phyloP scores from a whole-genome alignment of 2,329 filamentous ascomycete species.

The Sporothrix dimorphospora region DNA sequence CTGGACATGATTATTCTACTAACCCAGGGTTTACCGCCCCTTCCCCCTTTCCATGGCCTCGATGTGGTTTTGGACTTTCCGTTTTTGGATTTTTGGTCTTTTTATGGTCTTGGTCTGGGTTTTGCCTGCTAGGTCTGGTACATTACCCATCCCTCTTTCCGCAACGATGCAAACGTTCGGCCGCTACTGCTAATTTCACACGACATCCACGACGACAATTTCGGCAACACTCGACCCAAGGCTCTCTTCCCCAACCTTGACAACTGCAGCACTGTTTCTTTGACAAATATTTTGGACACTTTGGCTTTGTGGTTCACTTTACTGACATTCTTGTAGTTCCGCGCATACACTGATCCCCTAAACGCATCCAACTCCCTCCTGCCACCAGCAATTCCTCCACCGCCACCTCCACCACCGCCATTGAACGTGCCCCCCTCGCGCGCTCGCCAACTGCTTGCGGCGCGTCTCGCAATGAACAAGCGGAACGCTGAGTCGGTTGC shows the following conservation, averaged over 20 bases:
- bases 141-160: neutral
- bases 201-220: neutral
- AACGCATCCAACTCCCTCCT: conserved; percentile 55
- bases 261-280: neutral
- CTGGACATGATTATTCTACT: neutral
- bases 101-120: neutral
- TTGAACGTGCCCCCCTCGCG: conserved; percentile 85
- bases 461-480: conserved; percentile 77
- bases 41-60: neutral
- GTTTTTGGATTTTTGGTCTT: neutral
- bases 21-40: neutral
- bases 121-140: neutral
- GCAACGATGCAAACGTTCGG: neutral
- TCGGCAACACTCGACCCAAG: neutral
- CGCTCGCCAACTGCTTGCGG: conserved; percentile 87
- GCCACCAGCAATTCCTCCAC: conserved; percentile 62
- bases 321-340: conserved; percentile 51
- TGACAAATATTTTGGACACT: neutral
- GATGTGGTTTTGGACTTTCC: neutral
- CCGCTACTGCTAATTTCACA: neutral
- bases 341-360: conserved; percentile 60
- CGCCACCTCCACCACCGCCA: conserved; percentile 66
- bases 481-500: conserved; percentile 54
- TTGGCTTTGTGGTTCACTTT: neutral
- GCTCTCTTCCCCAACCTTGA: neutral